Conservation (phyloP, 2,329 filamentous ascomycete species). For the Pochonia chlamydosporia region DNA sequence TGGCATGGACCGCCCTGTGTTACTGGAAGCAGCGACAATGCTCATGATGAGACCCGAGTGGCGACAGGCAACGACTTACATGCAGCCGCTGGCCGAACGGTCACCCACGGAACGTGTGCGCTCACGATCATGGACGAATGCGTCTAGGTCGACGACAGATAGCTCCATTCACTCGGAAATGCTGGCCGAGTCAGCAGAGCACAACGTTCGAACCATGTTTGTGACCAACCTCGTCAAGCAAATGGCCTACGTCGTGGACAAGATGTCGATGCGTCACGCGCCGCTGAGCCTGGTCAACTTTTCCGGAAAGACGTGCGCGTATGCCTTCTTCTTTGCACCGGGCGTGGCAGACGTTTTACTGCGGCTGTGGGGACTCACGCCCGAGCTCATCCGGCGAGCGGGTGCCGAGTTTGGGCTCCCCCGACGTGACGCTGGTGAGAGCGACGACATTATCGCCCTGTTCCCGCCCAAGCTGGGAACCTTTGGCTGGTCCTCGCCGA, state of each 20-base stretch:
- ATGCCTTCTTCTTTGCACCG: conserved; percentile 89
- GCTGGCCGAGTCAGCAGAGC: conserved; percentile 64
- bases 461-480: conserved; percentile 64
- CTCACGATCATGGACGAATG: conserved; percentile 40
- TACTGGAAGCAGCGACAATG: conserved; percentile 71
- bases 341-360: conserved; percentile 79
- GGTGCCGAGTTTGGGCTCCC: conserved; percentile 63
- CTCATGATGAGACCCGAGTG: conserved; percentile 90
- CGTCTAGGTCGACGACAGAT: conserved; percentile 51
- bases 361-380: conserved; percentile 69
- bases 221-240: conserved; percentile 75
- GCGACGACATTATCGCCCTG: conserved; percentile 58
- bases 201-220: conserved; percentile 86
- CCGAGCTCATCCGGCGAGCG: conserved; percentile 64
- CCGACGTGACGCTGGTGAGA: conserved; percentile 47
- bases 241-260: conserved; percentile 81
- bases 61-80: conserved; percentile 65
- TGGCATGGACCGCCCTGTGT: conserved; percentile 73
- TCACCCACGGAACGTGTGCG: conserved; percentile 39
- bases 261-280: conserved; percentile 71
- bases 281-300: conserved; percentile 69
- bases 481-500: conserved; percentile 50
- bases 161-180: conserved; percentile 58
- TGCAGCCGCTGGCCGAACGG: conserved; percentile 56
- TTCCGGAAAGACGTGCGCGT: conserved; percentile 84